Evolutionary conservation across 352 stramenopile genomes (phyloP), one percentile per base, ranked within the genome.

Genomic region (Pythium coloratum): DNA sequence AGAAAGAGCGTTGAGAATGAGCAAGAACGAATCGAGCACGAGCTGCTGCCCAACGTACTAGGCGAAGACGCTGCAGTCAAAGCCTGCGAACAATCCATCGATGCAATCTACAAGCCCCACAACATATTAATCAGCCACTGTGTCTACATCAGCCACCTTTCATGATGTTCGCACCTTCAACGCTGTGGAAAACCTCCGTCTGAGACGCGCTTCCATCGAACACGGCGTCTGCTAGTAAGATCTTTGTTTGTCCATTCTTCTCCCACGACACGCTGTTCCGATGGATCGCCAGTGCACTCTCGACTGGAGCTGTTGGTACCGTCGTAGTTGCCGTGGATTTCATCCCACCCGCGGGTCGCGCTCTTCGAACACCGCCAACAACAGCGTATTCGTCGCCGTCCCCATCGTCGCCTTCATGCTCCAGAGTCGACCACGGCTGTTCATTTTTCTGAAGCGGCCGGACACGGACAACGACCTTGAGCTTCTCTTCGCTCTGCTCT

Each of bases 61-160:
- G 14, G 81, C 82, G 65, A 91, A 88, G 0, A 91, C 74, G 34
- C 81, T 89, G 74, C 82, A 89, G 59, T 91, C 81, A 61, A 82
- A 91, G 32, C 82, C 82, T 44, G 80, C 74, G 34, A 91, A 70
- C 34, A 91, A 67, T 10, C 74, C 74, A 50, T 88, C 71, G 16
- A 91, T 68, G 57, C 82, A 89, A 33, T 89, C 82, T 91, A 47
- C 5, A 10, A 58, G 38, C 38, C n/a, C 6, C 50, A 32, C 5
- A 36, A 9, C 18, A 16, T 9, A 64, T 6, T 36, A 69, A 14
- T 24, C 10, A 18, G 55, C 38, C 30, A 24, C 20, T 24, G 20
- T 24, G 20, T 24, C 20, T 24, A 24, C 20, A 24, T 24, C 20
- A 24, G 20, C 20, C n/a, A 42, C 42, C 16, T 14, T 62, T 1